phyloP scores from a whole-genome alignment of 495 filamentous ascomycete species.

The Talaromyces wortmannii region DNA sequence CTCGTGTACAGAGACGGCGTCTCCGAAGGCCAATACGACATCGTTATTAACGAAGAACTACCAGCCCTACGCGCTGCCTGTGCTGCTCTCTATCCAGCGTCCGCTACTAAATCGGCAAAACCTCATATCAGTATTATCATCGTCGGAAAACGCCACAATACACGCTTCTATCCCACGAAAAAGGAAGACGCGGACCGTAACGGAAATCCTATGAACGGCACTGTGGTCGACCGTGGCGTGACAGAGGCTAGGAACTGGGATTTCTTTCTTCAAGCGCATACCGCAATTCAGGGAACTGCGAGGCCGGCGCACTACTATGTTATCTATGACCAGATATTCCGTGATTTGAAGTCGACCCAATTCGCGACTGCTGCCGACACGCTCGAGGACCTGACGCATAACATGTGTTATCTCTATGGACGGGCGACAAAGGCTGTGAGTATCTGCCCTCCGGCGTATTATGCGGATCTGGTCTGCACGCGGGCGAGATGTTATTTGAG shows the following conservation, averaged over 20 bases:
- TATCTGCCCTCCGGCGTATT: constrained; percentile 64
- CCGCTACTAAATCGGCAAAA: constrained; percentile 13
- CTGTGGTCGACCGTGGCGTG: constrained; percentile 77
- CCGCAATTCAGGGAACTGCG: constrained; percentile 74
- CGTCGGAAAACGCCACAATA: constrained; percentile 85
- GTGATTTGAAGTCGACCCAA: constrained; percentile 14
- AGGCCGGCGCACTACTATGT: constrained; percentile 68
- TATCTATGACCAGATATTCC: constrained; percentile 62
- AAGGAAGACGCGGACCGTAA: constrained; percentile 44
- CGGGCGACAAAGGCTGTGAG: constrained; percentile 72
- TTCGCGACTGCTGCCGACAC: constrained; percentile 38
- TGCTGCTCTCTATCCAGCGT: constrained; percentile 32
- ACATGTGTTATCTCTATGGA: constrained; percentile 68
- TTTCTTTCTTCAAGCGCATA: constrained; percentile 76
- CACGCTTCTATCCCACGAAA: constrained; percentile 64
- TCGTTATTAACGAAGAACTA: constrained; percentile 47
- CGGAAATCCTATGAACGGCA: constrained; percentile 60
- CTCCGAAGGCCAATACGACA: constrained; percentile 67
- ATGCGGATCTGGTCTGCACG: constrained; percentile 70
- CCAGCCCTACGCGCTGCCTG: constrained; percentile 49
- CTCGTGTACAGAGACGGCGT: constrained; percentile 84
- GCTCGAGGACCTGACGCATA: constrained; percentile 57
- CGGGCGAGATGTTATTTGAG: constrained; percentile 58
- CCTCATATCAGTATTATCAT: constrained; percentile 43
- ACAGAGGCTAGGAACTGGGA: constrained; percentile 64